Evolutionary conservation across 768 basidiomycete species (phyloP).

Genomic region (Leucocoprinus sp.): DNA sequence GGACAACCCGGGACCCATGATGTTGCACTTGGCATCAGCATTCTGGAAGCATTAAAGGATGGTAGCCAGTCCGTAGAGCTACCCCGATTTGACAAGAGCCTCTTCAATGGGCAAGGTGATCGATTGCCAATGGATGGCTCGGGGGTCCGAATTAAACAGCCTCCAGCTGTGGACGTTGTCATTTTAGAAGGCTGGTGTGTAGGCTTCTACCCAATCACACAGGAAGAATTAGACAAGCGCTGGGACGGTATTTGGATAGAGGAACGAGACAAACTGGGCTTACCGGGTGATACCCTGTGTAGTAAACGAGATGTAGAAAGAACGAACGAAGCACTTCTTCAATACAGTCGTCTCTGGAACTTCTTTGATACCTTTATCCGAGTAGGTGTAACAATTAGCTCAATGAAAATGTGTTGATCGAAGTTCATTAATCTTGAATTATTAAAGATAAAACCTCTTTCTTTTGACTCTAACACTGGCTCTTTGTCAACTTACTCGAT

Average conservation of each 20-base stretch:
- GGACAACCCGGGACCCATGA: conserved; percentile 95
- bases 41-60: conserved; percentile 42
- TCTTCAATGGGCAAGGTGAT: conserved; percentile 78
- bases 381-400: conserved; percentile 38
- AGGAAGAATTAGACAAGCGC: conserved; percentile 39
- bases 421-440: background rate
- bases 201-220: conserved; percentile 66
- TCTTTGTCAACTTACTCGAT: conserved; percentile 32
- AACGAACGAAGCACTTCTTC: conserved; percentile 53
- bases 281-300: conserved; percentile 28
- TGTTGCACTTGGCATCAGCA: conserved; percentile 46
- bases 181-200: conserved; percentile 96
- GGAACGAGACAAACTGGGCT: conserved; percentile 27
- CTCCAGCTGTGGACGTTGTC: conserved; percentile 57
- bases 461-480: conserved; percentile 17
- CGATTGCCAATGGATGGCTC: conserved; percentile 40
- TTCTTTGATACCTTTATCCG: conserved; percentile 70
- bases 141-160: conserved; percentile 34
- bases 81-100: conserved; percentile 85
- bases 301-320: conserved; percentile 46
- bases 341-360: conserved; percentile 63
- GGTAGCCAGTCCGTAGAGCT: conserved; percentile 42
- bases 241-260: conserved; percentile 43
- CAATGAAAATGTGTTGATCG: too few species aligned
- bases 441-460: conserved; percentile 23